phyloP scores from a whole-genome alignment of 257 asterid species.

The Solanum infundibuliforme region DNA sequence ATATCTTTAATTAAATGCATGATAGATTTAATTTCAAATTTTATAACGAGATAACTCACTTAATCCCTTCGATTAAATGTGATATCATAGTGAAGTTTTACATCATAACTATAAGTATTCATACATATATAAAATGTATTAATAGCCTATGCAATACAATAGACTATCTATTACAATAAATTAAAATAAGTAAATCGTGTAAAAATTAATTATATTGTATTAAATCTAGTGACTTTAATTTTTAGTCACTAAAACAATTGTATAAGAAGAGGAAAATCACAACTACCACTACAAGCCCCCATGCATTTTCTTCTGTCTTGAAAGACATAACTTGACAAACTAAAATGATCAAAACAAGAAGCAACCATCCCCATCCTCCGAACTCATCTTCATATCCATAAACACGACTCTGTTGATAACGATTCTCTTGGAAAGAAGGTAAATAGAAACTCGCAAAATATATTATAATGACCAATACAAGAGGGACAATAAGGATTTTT shows the following conservation, averaged over 20 bases:
- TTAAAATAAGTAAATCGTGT: background rate
- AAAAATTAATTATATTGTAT: too few relatives aligned
- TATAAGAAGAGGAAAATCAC: background rate
- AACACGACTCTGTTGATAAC: background rate
- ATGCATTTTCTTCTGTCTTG: background rate
- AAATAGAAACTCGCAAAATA: background rate
- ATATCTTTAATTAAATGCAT: background rate
- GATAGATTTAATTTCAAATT: background rate
- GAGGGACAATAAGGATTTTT: background rate
- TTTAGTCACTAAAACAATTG: background rate
- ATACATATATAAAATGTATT: background rate
- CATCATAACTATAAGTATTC: background rate
- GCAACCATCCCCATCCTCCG: background rate
- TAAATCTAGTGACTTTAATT: background rate
- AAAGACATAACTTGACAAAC: background rate
- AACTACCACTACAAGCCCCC: background rate
- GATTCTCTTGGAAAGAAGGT: background rate
- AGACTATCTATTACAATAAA: background rate
- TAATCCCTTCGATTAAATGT: background rate
- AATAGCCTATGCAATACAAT: background rate
- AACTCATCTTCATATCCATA: background rate
- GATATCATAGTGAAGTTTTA: background rate
- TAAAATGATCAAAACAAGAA: background rate
- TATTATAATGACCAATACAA: background rate
- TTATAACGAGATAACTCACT: background rate